These are phyloP conservation scores for Ophiocordyceps camponoti-saundersi DNA, from an alignment of 2,329 filamentous ascomycete species.

Conservation along the genomic window DNA sequence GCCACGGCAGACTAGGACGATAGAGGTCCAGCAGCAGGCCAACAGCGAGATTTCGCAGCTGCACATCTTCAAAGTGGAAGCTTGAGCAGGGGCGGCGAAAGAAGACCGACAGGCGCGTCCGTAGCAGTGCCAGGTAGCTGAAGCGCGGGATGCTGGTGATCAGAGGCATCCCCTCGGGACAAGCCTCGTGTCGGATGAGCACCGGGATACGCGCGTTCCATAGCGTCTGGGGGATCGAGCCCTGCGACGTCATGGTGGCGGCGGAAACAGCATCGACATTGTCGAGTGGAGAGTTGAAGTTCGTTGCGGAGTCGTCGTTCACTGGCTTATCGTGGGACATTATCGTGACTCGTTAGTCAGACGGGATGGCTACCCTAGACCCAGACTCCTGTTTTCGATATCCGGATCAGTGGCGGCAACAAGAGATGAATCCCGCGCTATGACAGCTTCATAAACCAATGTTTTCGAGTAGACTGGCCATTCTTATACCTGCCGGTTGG, in stretches of 20 bases:
- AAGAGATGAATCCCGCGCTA: too few species aligned
- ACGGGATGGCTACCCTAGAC: too few species aligned
- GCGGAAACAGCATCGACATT: background rate
- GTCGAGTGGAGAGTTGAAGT: background rate
- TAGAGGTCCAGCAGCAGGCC: slow-evolving; percentile 40
- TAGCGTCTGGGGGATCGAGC: slow-evolving; percentile 24
- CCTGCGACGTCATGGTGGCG: slow-evolving; percentile 10
- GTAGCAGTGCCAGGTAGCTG: slow-evolving; percentile 39
- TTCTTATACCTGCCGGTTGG: too few species aligned
- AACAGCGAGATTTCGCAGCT: slow-evolving; percentile 34
- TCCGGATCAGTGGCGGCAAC: too few species aligned
- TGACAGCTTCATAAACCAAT: too few species aligned
- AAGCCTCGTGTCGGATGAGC: slow-evolving; percentile 31
- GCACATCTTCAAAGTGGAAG: slow-evolving; percentile 39
- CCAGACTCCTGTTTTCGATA: too few species aligned
- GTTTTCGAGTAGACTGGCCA: too few species aligned
- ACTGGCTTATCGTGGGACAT: too few species aligned
- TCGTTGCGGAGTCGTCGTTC: too few species aligned
- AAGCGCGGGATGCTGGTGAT: slow-evolving; percentile 38
- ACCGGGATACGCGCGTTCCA: slow-evolving; percentile 38
- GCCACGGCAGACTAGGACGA: slow-evolving; percentile 35
- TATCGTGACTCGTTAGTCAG: too few species aligned
- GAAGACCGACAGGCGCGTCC: slow-evolving; percentile 35
- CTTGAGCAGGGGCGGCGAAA: slow-evolving; percentile 37
- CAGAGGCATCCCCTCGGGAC: slow-evolving; percentile 28